Evolutionary conservation across 768 basidiomycete genomes (phyloP), one percentile per base, ranked within the genome.

Genomic region (Boletus sp.): DNA sequence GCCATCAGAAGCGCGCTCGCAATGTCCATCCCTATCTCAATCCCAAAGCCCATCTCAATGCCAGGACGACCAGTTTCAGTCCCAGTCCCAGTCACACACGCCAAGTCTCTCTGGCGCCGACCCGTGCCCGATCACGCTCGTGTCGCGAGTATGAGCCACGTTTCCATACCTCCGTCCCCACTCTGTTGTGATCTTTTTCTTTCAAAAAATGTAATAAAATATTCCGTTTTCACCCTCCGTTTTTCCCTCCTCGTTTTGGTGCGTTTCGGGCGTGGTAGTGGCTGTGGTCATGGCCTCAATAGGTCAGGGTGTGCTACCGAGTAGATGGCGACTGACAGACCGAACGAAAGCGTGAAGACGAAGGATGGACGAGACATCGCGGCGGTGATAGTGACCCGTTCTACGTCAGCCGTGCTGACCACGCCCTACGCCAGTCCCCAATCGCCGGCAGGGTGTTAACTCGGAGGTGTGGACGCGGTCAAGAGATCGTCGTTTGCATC

Each of bases 101-200:
- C 50, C 60, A 6, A 56, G 50, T 52, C 47, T 24, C 0, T 41
- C 33, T 7, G 48, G 32, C 6, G 32, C 48, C 5, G 58, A 65
- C 29, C 36, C 52, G 10, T 64, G 45, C 40, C 47, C 60, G 24
- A 62, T 66, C 48, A 28, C 14, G 56, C 12, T 60, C 37, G 64
- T 56, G 32, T 55, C 66, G 28, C 60, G 63, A 17, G 60, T 54
- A 10, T 65, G 47, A 62, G 9, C 8, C 35, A 5, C 29, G 20
- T 18, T 9, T 7, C 24, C 6, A 12, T 33, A 44, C 6, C 2
- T 10, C 11, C 33, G 24, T 35, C 33, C 39, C 18, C 41, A 12
- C 32, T 24, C 40, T 49, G n/a, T 29, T 29, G 28, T 28, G 47
- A 40, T 52, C 6, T 9, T n/a, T 44, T 28, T 18, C 20, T 44